These are phyloP conservation scores for Theobroma grandiflorum DNA, from an alignment of 441 rosid genomes.

Conservation along the genomic window DNA sequence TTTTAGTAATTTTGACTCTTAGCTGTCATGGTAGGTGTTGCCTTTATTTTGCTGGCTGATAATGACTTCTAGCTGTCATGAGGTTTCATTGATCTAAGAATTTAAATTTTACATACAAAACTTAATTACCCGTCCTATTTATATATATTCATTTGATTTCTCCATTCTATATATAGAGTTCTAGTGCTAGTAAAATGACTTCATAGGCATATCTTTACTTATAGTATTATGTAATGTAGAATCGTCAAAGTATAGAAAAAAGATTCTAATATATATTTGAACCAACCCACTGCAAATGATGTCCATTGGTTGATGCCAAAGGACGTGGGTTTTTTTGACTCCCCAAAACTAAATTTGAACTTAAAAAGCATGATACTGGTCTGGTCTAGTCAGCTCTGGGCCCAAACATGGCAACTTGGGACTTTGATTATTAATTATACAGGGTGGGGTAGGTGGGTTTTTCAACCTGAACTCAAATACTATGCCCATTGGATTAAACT, in stretches of 20 bases:
- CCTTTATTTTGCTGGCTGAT: not conserved
- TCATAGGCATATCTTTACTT: too few species aligned
- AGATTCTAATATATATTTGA: too few species aligned
- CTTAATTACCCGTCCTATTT: not conserved
- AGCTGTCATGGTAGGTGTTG: constrained; percentile 30
- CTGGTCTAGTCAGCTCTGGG: not conserved
- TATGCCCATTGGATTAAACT: not conserved
- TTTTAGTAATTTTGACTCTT: constrained; percentile 30
- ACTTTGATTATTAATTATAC: not conserved
- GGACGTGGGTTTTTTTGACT: not conserved
- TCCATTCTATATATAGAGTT: not conserved
- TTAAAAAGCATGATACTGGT: not conserved
- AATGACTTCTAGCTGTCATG: constrained; percentile 34
- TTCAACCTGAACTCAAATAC: not conserved
- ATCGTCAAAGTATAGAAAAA: too few species aligned
- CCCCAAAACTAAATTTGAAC: not conserved
- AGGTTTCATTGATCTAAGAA: not conserved
- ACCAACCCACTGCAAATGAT: not conserved
- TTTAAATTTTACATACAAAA: not conserved
- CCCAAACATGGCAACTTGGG: constrained; percentile 24
- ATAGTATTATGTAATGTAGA: too few species aligned
- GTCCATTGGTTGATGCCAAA: constrained; percentile 8
- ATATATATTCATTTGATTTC: not conserved
- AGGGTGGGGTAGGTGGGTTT: constrained; percentile 1
- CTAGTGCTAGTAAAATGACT: not conserved